Evolutionary conservation across 768 basidiomycete genomes (phyloP).

Genomic region (Tylopilus subfusipes): DNA sequence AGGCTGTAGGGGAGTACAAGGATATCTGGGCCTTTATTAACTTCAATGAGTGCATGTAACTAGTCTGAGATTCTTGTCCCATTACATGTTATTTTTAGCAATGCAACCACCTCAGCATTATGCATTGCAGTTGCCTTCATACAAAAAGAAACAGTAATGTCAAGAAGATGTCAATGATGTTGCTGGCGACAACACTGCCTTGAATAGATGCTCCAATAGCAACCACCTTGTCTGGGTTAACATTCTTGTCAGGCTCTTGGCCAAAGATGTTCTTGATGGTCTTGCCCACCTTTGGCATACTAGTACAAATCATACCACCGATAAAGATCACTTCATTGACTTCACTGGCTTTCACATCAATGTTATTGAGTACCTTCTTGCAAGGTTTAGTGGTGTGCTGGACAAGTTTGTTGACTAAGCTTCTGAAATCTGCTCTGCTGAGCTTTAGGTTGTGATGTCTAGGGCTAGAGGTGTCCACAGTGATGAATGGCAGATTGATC

Average conservation of each 20-base stretch:
- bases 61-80: no score
- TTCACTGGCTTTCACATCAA: constrained; percentile 87
- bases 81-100: not conserved
- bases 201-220: constrained; percentile 98
- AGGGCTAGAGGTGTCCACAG: constrained; percentile 89
- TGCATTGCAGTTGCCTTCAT: not conserved
- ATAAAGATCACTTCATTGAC: constrained; percentile 97
- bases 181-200: constrained; percentile 95
- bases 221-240: constrained; percentile 99
- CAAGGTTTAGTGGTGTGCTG: constrained; percentile 92
- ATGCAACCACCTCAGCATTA: not conserved
- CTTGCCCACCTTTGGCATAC: constrained; percentile 94
- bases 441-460: constrained; percentile 96
- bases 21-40: not conserved
- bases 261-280: constrained; percentile 88
- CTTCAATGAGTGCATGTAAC: not conserved
- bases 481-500: constrained; percentile 97
- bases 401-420: constrained; percentile 76
- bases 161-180: constrained; percentile 59
- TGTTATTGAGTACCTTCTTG: constrained; percentile 94
- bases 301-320: constrained; percentile 97
- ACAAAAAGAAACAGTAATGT: no score
- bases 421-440: constrained; percentile 85
- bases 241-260: constrained; percentile 96
- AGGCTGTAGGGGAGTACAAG: not conserved